Base-by-base conservation (phyloP, 345 rosid genomes). In the Citrus medica region DNA sequence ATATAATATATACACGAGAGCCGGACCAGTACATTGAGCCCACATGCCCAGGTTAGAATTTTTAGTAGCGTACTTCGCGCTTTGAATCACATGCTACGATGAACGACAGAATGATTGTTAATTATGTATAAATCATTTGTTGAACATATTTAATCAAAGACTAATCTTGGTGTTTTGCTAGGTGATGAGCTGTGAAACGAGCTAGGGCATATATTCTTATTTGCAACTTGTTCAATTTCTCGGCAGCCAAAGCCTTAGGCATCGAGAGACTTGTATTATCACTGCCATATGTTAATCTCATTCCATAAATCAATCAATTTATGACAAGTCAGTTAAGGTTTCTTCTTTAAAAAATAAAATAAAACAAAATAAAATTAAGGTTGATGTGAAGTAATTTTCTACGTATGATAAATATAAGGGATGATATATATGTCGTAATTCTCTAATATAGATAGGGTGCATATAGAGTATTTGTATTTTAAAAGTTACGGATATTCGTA, bases 31-130 rank as follows among this genome's bases (percentile, higher is more conserved):
- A 79, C 74, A 73, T 67, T 21, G 38, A 79, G 73, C 76, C 79
- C 85, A 73, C 74, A 68, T 73, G 83, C 66, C 38, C 79, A 30
- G 78, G 80, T 64, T 77, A 79, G 86, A 87, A 87, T 83, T 85
- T 82, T 32, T 78, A 76, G 79, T 78, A 80, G 83, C 88, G 88
- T 65, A 69, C 74, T 79, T 82, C 76, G 84, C 82, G 87, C 83
- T 86, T 46, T 69, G 46, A 79, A 62, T 77, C 89, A 88, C 89
- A 82, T 79, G 86, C 84, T 81, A 74, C 14, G 63, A 58, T 70
- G 53, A 64, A 7, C 38, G 24, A 13, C 5, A 40, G 58, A 74
- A 38, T 8, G 17, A 53, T 62, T 67, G 68, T n/a, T 53, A 12
- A 3, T 4, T 5, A 21, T 19, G n/a, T 2, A 6, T 80, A 65